Conservation (phyloP, 2,329 filamentous ascomycete species). For the Metarhizium robertsii region DNA sequence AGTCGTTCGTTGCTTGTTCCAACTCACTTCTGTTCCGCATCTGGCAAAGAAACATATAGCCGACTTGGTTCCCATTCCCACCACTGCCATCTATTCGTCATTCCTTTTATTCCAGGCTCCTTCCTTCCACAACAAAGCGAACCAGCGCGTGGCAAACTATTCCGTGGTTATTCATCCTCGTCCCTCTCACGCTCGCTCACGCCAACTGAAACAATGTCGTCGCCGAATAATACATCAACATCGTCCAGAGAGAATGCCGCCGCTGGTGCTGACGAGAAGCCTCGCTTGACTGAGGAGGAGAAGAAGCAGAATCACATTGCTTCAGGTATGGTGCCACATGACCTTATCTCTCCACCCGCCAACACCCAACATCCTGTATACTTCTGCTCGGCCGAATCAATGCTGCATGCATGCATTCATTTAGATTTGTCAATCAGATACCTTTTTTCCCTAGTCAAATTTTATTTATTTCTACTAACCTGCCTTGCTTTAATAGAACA, state of each 20-base stretch:
- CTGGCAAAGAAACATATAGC: background rate
- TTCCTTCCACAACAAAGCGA: background rate
- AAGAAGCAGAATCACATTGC: constrained; percentile 48
- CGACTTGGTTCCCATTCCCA: background rate
- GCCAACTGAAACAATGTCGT: constrained; percentile 6
- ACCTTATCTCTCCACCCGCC: background rate
- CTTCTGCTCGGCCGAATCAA: background rate
- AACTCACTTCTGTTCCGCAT: background rate
- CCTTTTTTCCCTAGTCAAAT: background rate
- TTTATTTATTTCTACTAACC: background rate
- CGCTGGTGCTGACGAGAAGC: constrained; percentile 33
- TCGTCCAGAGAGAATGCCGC: constrained; percentile 11
- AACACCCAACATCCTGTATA: background rate
- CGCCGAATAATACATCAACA: constrained; percentile 9
- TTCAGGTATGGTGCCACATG: constrained; percentile 30
- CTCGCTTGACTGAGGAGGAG: constrained; percentile 42
- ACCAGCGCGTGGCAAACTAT: background rate
- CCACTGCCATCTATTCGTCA: background rate
- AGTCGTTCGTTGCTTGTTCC: background rate
- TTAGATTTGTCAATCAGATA: background rate
- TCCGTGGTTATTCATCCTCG: background rate
- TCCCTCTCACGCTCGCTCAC: background rate
- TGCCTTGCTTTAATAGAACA: constrained; percentile 22
- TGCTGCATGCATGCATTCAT: background rate
- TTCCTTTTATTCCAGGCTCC: background rate